Evolutionary conservation across 164 flowering plant genomes (phyloP), one percentile per base, ranked within the genome.

Genomic region (grape (Vitis vinifera)): DNA sequence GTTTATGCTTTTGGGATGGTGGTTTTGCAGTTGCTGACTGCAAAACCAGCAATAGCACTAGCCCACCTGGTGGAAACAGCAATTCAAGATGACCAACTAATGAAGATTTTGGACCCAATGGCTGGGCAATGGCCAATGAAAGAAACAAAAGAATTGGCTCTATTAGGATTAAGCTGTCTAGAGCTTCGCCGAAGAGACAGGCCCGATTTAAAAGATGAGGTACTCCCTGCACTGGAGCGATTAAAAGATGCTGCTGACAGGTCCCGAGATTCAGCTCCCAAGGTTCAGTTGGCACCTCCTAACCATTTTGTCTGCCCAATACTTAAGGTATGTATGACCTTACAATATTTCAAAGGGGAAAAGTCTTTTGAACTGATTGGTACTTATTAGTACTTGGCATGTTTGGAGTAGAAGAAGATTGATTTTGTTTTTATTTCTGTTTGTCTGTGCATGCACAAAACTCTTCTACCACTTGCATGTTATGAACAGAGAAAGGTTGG

Each of bases 1-100:
- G 85, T 91, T 44, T 95, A 91, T 74, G 93, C 98, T 27, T 83
- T 89, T 47, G 99, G 99, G 30, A 85, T 95, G 75, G 85, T 95
- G 57, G 71, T 95, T 69, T 69, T 95, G 72, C 99, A 95, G 77
- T 55, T 95, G 72, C 79, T 93, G 66, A 95, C 96, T 4, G 92
- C 88, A 71, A 87, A 83, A 74, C 87, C 90, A 14, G 87, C 97
- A 13, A 81, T 86, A 27, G 98, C 84, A 13, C 75, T 95, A 5
- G 67, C 94, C 7, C 83, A 88, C 67, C 10, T 65, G n/a, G 88
- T 91, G 55, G 97, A 93, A 75, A 84, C 70, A 9, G 94, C 96
- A 8, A 47, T 95, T 27, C 74, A 74, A 12, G 70, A 84, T 16
- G 85, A 78, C 9, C 17, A 67, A 5, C 74, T 91, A 61, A 53